Evolutionary conservation across 1,284 basidiomycete species (phyloP), one percentile per base, ranked within the genome.

Genomic region (Wolfiporia cocos): DNA sequence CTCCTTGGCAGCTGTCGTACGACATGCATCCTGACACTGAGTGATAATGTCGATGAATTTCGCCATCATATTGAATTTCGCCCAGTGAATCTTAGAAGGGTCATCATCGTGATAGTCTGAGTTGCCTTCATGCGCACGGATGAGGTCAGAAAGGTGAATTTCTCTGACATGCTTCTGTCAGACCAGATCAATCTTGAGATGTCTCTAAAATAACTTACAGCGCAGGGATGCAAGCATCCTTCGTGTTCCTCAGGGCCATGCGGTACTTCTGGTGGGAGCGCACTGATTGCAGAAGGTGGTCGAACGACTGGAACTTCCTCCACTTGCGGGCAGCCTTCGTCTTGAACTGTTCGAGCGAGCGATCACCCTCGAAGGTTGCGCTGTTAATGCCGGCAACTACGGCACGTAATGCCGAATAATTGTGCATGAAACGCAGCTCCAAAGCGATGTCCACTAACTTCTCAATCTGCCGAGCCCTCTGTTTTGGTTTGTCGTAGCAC

Each of bases 31-130:
- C 61, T 90, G 86, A 49, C 79, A 86, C 50, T 81, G 74, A 0
- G 71, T 73, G 6, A 84, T 84, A 45, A 70, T 76, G 42, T 74
- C 73, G 47, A 90, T 79, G 56, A 88, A 87, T 44, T 75, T 71
- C 23, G 83, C 87, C 68, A 90, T 82, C 79, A 89, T 81, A 54
- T 83, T 87, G 62, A 82, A 90, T 61, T 90, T 90, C 18, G 81
- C 86, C 86, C 86, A 90, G 52, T 90, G 86, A 37, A 90, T 84
- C 60, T 80, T 81, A 24, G 57, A 64, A 4, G 73, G 64, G 52
- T 86, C 78, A 15, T 71, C 66, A 11, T 73, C 64, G 49, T 78
- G 74, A 47, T 71, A 68, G 53, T 89, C 84, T 5, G 70, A 67
- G 48, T 90, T 90, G 45, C 78, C 83, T 63, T 86, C 85, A 47